Base-by-base conservation (phyloP, 108 stramenopile genomes). In the Cylindrotheca closterium region DNA sequence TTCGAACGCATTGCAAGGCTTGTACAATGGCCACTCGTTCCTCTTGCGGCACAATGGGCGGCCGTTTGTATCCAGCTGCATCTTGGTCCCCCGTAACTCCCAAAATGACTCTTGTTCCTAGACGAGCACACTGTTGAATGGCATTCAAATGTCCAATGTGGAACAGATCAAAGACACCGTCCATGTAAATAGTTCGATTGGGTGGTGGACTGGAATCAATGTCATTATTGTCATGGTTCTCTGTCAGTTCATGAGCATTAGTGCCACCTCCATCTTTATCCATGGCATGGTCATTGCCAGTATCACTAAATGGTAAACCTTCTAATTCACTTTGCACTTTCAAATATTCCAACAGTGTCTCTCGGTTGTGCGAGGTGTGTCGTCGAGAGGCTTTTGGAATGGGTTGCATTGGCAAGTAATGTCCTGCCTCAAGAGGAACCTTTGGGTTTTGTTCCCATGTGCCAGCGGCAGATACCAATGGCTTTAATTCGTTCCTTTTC, bases 121-220 rank as follows among this genome's bases (percentile, higher is more conserved):
- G 27, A 21, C 31, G 54, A 1, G 69, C 63, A 67, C 84, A 85
- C 53, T 89, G 79, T 48, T 73, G 56, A 58, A 89, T 89, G 5
- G 88, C 84, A 50, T 78, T 58, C 15, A 88, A 70, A 64, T 88
- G 87, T 4, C 87, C 87, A 22, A 88, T 72, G 58, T 88, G 87
- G 71, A 88, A 88, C n/a, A 88, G 28, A 63, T 88, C 87, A 51
- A 88, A 85, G 15, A 88, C 82, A 8, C 87, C 87, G 61, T 88
- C 87, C 79, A 88, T 81, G 51, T 88, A 88, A 0, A 88, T 48
- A 0, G 84, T 85, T 52, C 70, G 60, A 21, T 33, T 26, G 10
- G 79, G 78, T n/a, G n/a, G n/a, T n/a, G n/a, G n/a, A n/a, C n/a
- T n/a, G n/a, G n/a, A n/a, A n/a, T 18, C 74, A 51, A 42, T 12